phyloP scores from a whole-genome alignment of 805 yeast genomes.

The Millerozyma miso region DNA sequence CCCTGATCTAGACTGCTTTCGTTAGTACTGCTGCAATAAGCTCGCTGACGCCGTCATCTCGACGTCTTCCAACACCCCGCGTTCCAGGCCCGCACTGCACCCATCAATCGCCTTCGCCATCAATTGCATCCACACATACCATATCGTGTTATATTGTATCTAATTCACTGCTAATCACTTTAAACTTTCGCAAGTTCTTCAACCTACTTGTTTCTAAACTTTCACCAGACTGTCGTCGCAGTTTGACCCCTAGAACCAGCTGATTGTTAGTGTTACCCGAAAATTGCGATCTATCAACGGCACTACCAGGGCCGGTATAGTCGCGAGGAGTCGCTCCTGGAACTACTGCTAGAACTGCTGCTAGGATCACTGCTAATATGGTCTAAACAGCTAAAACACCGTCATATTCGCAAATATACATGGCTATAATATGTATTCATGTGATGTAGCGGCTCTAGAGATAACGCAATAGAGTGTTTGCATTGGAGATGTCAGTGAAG shows the following conservation, averaged over 20 bases:
- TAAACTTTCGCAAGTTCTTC: not conserved
- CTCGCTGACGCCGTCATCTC: not conserved
- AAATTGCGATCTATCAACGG: not conserved
- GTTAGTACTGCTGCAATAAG: slow-evolving; percentile 10
- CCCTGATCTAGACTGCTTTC: slow-evolving; percentile 29
- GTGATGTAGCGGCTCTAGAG: slow-evolving; percentile 4
- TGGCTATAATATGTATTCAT: too few species aligned
- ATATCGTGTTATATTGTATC: slow-evolving; percentile 4
- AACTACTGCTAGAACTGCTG: too few species aligned
- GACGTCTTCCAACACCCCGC: not conserved
- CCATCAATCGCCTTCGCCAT: not conserved
- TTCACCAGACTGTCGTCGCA: not conserved
- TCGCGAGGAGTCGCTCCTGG: too few species aligned
- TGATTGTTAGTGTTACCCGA: not conserved
- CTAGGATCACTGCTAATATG: too few species aligned
- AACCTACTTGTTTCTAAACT: not conserved
- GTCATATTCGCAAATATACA: too few species aligned
- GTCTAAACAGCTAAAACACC: too few species aligned
- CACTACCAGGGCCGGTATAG: too few species aligned
- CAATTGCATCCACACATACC: slow-evolving; percentile 5
- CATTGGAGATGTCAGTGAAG: slow-evolving; percentile 20
- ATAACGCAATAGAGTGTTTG: slow-evolving; percentile 20
- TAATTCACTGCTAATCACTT: not conserved
- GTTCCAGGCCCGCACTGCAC: not conserved
- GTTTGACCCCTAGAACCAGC: not conserved